Conservation (phyloP, 176 grass and related monocot species). For the Elaeis guineensis region DNA sequence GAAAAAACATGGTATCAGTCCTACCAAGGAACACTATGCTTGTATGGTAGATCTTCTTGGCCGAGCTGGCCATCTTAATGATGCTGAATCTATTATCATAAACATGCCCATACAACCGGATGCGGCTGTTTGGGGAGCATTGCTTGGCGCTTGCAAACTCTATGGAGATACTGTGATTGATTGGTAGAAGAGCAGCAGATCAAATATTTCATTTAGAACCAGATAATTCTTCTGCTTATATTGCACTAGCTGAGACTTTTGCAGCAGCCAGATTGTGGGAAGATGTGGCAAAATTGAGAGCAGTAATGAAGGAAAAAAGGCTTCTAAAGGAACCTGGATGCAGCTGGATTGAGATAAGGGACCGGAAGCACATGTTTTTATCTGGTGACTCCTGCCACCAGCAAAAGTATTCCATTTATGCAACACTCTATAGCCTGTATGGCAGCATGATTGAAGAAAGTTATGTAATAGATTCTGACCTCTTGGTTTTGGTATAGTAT, state of each 20-base stretch:
- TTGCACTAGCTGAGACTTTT: conserved; percentile 22
- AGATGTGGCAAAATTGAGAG: conserved; percentile 15
- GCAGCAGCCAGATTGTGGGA: conserved; percentile 15
- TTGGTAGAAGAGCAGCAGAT: conserved; percentile 19
- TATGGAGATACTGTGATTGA: conserved; percentile 19
- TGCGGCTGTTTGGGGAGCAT: conserved; percentile 16
- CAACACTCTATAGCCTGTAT: conserved; percentile 12
- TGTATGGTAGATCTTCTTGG: conserved; percentile 27
- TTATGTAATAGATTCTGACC: too few relatives aligned
- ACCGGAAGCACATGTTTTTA: conserved; percentile 10
- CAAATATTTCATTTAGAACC: conserved; percentile 22
- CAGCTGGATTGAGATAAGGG: conserved; percentile 20
- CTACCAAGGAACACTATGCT: conserved; percentile 19
- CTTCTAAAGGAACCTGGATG: conserved; percentile 22
- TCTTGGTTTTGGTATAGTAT: too few relatives aligned
- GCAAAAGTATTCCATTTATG: conserved; percentile 5
- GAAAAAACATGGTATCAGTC: conserved; percentile 10
- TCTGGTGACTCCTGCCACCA: conserved; percentile 7
- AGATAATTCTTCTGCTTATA: conserved; percentile 9
- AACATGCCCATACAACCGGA: conserved; percentile 17
- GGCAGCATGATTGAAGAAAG: conserved; percentile 14
- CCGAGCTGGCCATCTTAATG: conserved; percentile 15
- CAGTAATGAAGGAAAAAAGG: conserved; percentile 14
- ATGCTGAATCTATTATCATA: conserved; percentile 16
- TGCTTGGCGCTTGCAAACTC: conserved; percentile 23